Base-by-base conservation (phyloP, 768 basidiomycete species). In the Calocybe cyanea region DNA sequence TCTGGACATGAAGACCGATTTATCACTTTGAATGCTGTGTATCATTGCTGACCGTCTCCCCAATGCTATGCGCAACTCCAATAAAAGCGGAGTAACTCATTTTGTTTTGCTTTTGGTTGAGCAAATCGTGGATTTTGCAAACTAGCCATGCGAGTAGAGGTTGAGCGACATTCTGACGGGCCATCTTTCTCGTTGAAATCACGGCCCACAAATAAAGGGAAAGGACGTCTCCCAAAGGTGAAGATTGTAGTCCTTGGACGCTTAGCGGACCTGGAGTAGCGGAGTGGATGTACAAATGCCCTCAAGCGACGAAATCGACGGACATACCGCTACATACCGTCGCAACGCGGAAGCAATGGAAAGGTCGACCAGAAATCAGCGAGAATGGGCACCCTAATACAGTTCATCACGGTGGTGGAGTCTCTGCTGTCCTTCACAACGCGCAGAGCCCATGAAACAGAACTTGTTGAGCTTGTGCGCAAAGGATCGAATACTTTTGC, bases 291-390 rank as follows among this genome's bases (percentile, higher is more conserved):
- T n/a, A n/a, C n/a, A 38, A 40, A 51, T 3, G 43, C 32, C 17
- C 40, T 30, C n/a, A 52, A 7, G 7, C 46, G 34, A 35, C 47
- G 54, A n/a, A 59, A 50, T 31, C 54, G 56, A 28, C 50, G 48
- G 21, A 62, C 25, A 31, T 61, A 57, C n/a, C n/a, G n/a, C n/a
- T n/a, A n/a, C n/a, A n/a, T n/a, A n/a, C 13, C 53, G 32, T 13
- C 54, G 54, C 15, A 61, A 35, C 1, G 51, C 54, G 17, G 50
- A 54, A 10, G 55, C 57, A 31, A 59, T 46, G n/a, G 41, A 41
- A 55, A 38, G 10, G 25, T 34, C 9, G 45, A 17, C 57, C 58
- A 57, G 18, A 51, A 23, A 10, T 50, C 14, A 19, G 46, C 48
- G 14, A 62, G 44, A 7, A 38, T 31, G 13, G 33, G 20, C 19